Evolutionary conservation across 2,329 filamentous ascomycete genomes (phyloP).

Genomic region (Elsinoe arachidis): DNA sequence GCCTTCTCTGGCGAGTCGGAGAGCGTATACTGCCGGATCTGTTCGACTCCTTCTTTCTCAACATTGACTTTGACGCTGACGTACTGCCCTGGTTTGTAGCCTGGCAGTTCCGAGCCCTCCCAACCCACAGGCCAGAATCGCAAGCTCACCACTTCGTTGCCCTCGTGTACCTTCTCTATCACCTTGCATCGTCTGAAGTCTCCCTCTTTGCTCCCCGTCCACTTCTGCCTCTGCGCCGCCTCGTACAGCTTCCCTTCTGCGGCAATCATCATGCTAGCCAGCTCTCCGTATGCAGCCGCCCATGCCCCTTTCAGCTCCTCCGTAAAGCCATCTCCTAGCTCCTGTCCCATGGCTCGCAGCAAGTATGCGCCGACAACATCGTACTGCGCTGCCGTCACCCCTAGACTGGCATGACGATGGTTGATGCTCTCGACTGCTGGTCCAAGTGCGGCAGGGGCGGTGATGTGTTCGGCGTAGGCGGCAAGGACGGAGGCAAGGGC

Average conservation of each 20-base stretch:
- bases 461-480: constrained; percentile 63
- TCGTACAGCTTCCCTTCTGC: constrained; percentile 57
- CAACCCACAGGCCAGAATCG: constrained; percentile 20
- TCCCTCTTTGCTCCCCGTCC: neutral
- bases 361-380: constrained; percentile 61
- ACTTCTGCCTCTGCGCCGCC: neutral
- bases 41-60: constrained; percentile 50
- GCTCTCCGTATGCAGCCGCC: constrained; percentile 62
- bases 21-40: constrained; percentile 65
- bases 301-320: constrained; percentile 57
- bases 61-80: constrained; percentile 55
- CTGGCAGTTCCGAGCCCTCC: constrained; percentile 52
- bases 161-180: constrained; percentile 55
- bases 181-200: constrained; percentile 61
- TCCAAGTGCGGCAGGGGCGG: constrained; percentile 53
- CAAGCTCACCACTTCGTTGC: constrained; percentile 53
- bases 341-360: constrained; percentile 55
- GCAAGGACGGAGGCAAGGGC: constrained; percentile 62
- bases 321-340: constrained; percentile 61
- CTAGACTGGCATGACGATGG: constrained; percentile 65
- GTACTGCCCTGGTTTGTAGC: constrained; percentile 64
- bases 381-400: constrained; percentile 61
- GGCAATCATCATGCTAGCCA: constrained; percentile 64
- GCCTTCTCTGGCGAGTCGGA: constrained; percentile 54
- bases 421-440: constrained; percentile 59